phyloP scores from a whole-genome alignment of 441 rosid genomes.

The Croton laevigatus region DNA sequence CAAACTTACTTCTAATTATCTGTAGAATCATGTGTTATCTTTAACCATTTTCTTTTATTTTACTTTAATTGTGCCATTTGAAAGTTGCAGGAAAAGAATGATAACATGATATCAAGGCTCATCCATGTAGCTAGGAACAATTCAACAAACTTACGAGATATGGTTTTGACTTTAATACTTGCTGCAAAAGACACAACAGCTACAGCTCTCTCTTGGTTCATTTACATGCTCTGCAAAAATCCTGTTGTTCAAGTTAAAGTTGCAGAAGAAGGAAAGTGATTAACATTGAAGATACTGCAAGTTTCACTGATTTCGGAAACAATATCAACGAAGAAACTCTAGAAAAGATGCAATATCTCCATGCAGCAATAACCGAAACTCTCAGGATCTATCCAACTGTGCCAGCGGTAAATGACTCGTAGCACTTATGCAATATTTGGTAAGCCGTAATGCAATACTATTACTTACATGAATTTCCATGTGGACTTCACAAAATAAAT shows the following conservation, averaged over 20 bases:
- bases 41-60: no score
- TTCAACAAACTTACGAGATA: conserved; percentile 41
- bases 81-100: conserved; percentile 33
- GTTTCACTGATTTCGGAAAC: conserved; percentile 30
- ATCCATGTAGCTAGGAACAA: conserved; percentile 29
- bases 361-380: conserved; percentile 54
- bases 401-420: conserved; percentile 35
- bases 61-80: neutral
- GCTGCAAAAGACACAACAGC: conserved; percentile 64
- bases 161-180: conserved; percentile 41
- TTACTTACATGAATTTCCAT: no score
- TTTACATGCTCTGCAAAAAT: conserved; percentile 40
- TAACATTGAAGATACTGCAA: conserved; percentile 8
- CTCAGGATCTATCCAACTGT: conserved; percentile 49
- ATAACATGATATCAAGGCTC: conserved; percentile 48
- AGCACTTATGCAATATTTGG: neutral
- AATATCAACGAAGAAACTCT: conserved; percentile 35
- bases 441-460: neutral
- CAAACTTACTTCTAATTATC: neutral
- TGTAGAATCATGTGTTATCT: neutral
- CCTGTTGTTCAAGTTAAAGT: conserved; percentile 41
- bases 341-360: conserved; percentile 49
- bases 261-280: conserved; percentile 30
- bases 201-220: conserved; percentile 51
- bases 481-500: no score